Percentiles rank a stretch among this genome's conserved stretches.
These are phyloP conservation scores for Dothideomycetes sp. DNA, from an alignment of 2,329 filamentous ascomycete species.

Conservation along the genomic window DNA sequence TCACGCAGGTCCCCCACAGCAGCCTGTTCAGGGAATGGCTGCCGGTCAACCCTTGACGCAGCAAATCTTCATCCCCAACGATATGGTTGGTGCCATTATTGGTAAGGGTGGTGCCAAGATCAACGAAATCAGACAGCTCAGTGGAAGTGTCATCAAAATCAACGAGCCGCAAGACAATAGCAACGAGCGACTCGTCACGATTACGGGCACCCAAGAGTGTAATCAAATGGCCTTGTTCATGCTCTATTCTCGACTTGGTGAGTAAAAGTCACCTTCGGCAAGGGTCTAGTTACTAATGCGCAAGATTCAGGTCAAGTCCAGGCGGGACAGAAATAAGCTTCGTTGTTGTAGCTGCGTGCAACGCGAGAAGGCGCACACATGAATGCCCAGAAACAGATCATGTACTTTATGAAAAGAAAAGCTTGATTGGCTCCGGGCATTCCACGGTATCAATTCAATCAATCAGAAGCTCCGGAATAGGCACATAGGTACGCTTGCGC, in stretches of 20 bases:
- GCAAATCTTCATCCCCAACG: conserved; percentile 98
- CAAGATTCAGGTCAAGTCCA: conserved; percentile 11
- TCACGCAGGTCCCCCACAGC: conserved; percentile 60
- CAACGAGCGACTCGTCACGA: conserved; percentile 94
- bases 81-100: conserved; percentile 99
- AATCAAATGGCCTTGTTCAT: conserved; percentile 99
- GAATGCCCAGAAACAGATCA: not conserved
- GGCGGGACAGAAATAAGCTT: conserved; percentile 11
- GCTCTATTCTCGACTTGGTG: conserved; percentile 94
- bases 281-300: conserved; percentile 18
- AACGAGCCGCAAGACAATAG: conserved; percentile 98
- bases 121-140: conserved; percentile 95
- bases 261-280: conserved; percentile 33
- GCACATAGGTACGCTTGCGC: not conserved
- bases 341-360: too few species aligned
- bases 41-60: conserved; percentile 83
- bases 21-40: conserved; percentile 64
- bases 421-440: not conserved
- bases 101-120: conserved; percentile 98
- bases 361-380: not conserved
- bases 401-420: not conserved
- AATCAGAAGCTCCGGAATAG: not conserved
- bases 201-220: conserved; percentile 94
- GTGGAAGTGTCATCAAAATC: conserved; percentile 98
- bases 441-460: not conserved